Conservation (phyloP, 139 green algal genomes). For the Limnomonas spitsbergensis region DNA sequence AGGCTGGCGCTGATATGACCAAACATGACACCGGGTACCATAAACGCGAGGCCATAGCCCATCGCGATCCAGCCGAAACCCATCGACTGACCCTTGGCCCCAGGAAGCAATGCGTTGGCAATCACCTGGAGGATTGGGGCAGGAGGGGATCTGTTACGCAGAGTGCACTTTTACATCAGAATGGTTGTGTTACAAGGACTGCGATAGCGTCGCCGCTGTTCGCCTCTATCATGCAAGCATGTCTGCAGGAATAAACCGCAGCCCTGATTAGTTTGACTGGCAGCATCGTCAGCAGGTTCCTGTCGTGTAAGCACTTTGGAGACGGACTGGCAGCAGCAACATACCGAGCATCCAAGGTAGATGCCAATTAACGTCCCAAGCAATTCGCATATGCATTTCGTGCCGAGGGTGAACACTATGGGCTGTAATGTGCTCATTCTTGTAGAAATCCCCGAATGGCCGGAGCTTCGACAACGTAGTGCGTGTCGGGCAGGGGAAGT, state of each 20-base stretch:
- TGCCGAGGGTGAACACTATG: neutral
- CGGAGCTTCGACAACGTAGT: neutral
- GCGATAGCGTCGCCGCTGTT: neutral
- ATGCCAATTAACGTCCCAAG: constrained; percentile 10
- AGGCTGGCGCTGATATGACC: constrained; percentile 25
- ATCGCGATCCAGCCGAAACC: constrained; percentile 7
- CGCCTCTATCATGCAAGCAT: too few relatives aligned
- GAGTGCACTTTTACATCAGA: too few relatives aligned
- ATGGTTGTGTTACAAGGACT: too few relatives aligned
- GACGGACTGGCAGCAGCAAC: neutral
- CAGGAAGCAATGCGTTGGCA: constrained; percentile 6
- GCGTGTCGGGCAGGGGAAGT: neutral
- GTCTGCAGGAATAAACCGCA: too few relatives aligned
- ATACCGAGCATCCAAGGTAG: constrained; percentile 13
- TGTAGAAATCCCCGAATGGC: neutral
- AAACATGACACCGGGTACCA: constrained; percentile 18
- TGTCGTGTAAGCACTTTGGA: too few relatives aligned
- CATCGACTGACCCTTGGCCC: constrained; percentile 14
- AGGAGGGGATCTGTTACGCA: too few relatives aligned
- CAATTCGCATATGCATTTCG: constrained; percentile 5
- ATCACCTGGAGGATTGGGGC: too few relatives aligned
- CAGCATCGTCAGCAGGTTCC: too few relatives aligned
- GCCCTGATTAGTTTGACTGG: too few relatives aligned
- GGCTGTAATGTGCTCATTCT: neutral
- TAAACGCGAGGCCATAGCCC: constrained; percentile 7